Evolutionary conservation across 805 yeast species (phyloP).

Genomic region (Barnettozyma wickerhamii): DNA sequence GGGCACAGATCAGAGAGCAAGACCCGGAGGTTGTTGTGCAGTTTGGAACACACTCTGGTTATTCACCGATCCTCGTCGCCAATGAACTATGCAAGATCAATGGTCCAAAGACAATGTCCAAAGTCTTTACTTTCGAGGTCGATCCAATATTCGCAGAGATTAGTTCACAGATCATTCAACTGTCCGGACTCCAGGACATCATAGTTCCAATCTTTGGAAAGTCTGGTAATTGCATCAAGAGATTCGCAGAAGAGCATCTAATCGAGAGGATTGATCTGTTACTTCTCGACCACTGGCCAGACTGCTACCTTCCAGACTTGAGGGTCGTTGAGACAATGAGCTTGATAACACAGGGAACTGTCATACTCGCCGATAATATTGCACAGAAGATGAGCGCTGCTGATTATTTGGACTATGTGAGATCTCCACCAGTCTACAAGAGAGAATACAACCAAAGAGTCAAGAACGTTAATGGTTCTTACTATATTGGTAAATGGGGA

Average conservation of each 20-base stretch:
- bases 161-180: conserved; percentile 13
- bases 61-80: conserved; percentile 17
- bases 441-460: conserved; percentile 24
- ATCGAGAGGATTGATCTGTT: conserved; percentile 29
- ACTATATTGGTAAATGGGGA: conserved; percentile 37
- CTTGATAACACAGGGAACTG: conserved; percentile 36
- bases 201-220: conserved; percentile 16
- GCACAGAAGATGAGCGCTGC: conserved; percentile 32
- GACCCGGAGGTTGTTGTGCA: conserved; percentile 19
- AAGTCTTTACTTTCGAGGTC: conserved; percentile 19
- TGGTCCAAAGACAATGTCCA: conserved; percentile 2
- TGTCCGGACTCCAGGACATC: conserved; percentile 17
- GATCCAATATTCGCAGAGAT: conserved; percentile 11
- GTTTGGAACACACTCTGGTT: conserved; percentile 21
- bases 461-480: conserved; percentile 27
- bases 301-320: conserved; percentile 36
- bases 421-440: conserved; percentile 34
- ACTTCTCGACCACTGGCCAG: conserved; percentile 39
- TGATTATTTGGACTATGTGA: conserved; percentile 36
- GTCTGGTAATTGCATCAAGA: conserved; percentile 12
- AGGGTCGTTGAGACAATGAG: conserved; percentile 37
- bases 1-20: conserved; percentile 2
- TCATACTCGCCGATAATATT: conserved; percentile 37
- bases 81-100: conserved; percentile 10
- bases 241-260: conserved; percentile 11